phyloP scores from a whole-genome alignment of 768 basidiomycete species.

The Agaricus sinodeliciosus region DNA sequence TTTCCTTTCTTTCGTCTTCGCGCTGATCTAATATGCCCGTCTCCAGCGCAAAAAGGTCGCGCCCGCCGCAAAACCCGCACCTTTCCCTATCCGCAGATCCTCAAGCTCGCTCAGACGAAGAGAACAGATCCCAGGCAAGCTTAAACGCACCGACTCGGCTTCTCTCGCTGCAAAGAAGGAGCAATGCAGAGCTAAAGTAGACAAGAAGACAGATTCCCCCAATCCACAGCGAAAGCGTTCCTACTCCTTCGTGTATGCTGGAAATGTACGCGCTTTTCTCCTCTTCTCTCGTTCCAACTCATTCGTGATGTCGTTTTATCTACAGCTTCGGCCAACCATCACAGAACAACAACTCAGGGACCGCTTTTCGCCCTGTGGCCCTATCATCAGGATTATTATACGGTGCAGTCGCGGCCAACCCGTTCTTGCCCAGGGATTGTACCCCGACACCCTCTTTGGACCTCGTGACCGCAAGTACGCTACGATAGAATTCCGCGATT shows the following conservation, averaged over 20 bases:
- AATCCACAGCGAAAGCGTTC: conserved; percentile 12
- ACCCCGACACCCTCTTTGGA: conserved; percentile 16
- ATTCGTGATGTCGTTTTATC: neutral
- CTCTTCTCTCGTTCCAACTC: neutral
- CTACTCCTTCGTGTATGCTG: conserved; percentile 41
- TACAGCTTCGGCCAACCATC: conserved; percentile 29
- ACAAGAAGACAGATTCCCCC: conserved; percentile 19
- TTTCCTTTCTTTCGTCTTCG: neutral
- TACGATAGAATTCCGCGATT: conserved; percentile 36
- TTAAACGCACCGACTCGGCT: conserved; percentile 6
- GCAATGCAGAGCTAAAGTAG: conserved; percentile 17
- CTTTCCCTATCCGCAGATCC: conserved; percentile 1
- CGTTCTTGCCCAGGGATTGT: conserved; percentile 11
- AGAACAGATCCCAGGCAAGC: conserved; percentile 9
- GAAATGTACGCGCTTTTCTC: conserved; percentile 43
- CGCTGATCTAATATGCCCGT: neutral
- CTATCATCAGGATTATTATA: conserved; percentile 17
- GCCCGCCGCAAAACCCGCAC: neutral
- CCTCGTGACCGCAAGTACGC: conserved; percentile 43
- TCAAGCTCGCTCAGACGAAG: conserved; percentile 6
- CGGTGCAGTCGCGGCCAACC: conserved; percentile 38
- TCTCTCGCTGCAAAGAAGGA: conserved; percentile 2
- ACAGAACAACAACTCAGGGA: conserved; percentile 24
- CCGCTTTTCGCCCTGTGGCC: conserved; percentile 32
- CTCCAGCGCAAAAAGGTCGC: conserved; percentile 1